Conservation (phyloP, 805 yeast genomes). For the Gaillardinia entomophila region DNA sequence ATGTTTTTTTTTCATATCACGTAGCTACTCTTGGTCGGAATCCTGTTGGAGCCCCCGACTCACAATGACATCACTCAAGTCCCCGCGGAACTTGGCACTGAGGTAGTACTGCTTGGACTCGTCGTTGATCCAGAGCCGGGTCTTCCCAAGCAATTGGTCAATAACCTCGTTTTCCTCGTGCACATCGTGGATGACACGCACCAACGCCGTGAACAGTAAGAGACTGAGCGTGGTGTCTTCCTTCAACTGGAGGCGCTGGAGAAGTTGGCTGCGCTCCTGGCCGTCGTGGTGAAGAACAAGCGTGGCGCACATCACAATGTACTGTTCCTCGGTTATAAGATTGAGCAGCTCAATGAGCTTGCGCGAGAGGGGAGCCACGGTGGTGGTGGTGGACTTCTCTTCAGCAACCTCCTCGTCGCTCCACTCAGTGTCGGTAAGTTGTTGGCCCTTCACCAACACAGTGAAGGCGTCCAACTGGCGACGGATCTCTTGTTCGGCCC, state of each 20-base stretch:
- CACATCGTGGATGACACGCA: constrained; percentile 14
- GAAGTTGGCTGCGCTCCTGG: constrained; percentile 14
- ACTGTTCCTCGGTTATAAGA: constrained; percentile 28
- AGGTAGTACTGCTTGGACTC: constrained; percentile 11
- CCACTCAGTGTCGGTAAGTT: constrained; percentile 25
- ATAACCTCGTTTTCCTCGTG: constrained; percentile 17
- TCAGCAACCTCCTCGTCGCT: constrained; percentile 10
- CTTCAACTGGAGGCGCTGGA: constrained; percentile 17
- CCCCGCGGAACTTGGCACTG: constrained; percentile 16
- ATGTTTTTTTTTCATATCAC: no score
- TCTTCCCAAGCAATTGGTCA: constrained; percentile 20
- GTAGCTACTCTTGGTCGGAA: no score
- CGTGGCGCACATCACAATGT: constrained; percentile 23
- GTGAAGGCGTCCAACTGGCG: constrained; percentile 15
- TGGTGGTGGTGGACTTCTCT: constrained; percentile 3
- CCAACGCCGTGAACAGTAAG: constrained; percentile 27
- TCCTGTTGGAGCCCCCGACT: constrained; percentile 24
- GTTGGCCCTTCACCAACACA: constrained; percentile 18
- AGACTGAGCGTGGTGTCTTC: constrained; percentile 15
- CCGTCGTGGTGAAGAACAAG: constrained; percentile 18
- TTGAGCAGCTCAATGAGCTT: constrained; percentile 23
- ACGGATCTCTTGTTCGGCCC: constrained; percentile 10
- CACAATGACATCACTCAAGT: constrained; percentile 24
- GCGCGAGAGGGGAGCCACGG: no score
- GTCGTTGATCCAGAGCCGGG: constrained; percentile 27